These are phyloP conservation scores for Leccinum obscurum DNA, from an alignment of 768 basidiomycete species.

Conservation along the genomic window DNA sequence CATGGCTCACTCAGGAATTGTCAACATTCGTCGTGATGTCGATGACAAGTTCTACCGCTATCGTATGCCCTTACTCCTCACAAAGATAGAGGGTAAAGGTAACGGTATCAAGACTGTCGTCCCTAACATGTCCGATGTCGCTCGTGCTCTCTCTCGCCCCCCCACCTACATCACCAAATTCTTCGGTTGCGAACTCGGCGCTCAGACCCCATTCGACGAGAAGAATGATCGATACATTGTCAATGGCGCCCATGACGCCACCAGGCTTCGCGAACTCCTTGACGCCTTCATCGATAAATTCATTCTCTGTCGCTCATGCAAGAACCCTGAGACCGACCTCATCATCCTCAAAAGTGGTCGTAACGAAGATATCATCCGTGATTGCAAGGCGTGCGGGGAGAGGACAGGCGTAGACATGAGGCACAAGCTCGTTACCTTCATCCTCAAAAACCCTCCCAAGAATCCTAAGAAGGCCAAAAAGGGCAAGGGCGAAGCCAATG, in stretches of 20 bases:
- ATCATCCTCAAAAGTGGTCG: conserved; percentile 82
- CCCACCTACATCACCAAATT: conserved; percentile 98
- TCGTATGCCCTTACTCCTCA: conserved; percentile 93
- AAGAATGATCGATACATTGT: conserved; percentile 98
- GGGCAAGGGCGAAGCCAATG: conserved; percentile 55
- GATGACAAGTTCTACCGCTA: conserved; percentile 97
- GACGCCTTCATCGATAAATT: conserved; percentile 99
- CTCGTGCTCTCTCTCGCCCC: conserved; percentile 91
- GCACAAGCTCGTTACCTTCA: conserved; percentile 95
- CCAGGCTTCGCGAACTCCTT: conserved; percentile 90
- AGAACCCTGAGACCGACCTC: conserved; percentile 98
- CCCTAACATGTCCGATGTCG: conserved; percentile 98
- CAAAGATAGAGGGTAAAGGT: conserved; percentile 98
- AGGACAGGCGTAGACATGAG: conserved; percentile 92
- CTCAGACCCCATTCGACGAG: conserved; percentile 95
- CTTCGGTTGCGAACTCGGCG: conserved; percentile 98
- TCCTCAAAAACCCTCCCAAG: conserved; percentile 96
- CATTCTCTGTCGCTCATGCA: conserved; percentile 95
- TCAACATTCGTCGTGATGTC: conserved; percentile 95
- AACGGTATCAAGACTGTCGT: conserved; percentile 99
- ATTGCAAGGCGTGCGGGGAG: conserved; percentile 98
- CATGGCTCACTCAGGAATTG: conserved; percentile 80
- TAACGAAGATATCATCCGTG: conserved; percentile 84
- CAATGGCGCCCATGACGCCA: conserved; percentile 93
- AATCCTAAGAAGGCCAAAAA: conserved; percentile 70